Conservation (phyloP, 176 grass and related monocot genomes). For the Hordeum vulgare region DNA sequence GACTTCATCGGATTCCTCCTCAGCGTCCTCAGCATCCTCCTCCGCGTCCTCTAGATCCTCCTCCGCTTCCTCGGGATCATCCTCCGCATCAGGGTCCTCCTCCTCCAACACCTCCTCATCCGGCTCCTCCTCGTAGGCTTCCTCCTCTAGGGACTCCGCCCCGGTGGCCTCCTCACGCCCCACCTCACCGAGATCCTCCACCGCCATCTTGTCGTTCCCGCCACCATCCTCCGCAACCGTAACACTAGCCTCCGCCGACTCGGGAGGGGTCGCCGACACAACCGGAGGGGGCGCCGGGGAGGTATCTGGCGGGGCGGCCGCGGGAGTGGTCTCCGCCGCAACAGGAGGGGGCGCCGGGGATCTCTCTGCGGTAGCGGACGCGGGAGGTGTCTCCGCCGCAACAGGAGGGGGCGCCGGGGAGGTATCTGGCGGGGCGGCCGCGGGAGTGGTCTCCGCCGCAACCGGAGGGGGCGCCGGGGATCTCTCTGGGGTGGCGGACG, state of each 20-base stretch:
- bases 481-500: not conserved
- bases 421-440: not conserved
- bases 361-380: not conserved
- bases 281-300: not conserved
- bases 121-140: too few species aligned
- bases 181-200: conserved; percentile 14
- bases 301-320: not conserved
- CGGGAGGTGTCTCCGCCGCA: not conserved
- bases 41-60: not conserved
- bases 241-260: not conserved
- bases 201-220: not conserved
- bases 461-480: not conserved
- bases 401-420: not conserved
- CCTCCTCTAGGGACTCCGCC: not conserved
- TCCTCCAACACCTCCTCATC: not conserved
- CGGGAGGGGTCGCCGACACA: not conserved
- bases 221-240: not conserved
- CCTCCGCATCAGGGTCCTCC: too few species aligned
- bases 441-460: not conserved
- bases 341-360: not conserved
- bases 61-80: not conserved
- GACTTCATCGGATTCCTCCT: not conserved
- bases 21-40: not conserved
- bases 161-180: conserved; percentile 9
- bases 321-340: too few species aligned